Evolutionary conservation across 805 yeast species (phyloP).

Genomic region (Candida incommunis): DNA sequence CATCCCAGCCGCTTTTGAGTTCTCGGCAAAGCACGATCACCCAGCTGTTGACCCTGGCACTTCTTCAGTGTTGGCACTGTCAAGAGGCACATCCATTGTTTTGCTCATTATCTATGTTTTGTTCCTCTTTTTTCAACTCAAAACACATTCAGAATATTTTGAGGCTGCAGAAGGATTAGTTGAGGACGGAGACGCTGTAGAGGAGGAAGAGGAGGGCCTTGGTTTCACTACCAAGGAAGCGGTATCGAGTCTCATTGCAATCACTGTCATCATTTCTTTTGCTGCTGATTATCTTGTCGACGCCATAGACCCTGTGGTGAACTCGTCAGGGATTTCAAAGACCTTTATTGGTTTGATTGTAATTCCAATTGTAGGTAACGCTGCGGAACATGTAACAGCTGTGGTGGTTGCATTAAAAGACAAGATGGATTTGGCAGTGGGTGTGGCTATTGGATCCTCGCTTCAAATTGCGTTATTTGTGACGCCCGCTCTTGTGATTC

Average conservation of each 20-base stretch:
- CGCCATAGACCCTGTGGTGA: slow-evolving; percentile 82
- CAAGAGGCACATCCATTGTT: slow-evolving; percentile 76
- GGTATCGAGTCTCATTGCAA: slow-evolving; percentile 35
- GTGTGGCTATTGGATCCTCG: slow-evolving; percentile 93
- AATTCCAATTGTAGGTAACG: slow-evolving; percentile 95
- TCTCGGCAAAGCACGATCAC: slow-evolving; percentile 38
- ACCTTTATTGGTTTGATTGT: slow-evolving; percentile 89
- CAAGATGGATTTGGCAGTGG: slow-evolving; percentile 94
- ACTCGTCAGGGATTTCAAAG: slow-evolving; percentile 72
- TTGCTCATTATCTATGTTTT: slow-evolving; percentile 63
- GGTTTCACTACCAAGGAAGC: slow-evolving; percentile 43
- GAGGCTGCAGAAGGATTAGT: slow-evolving; percentile 35
- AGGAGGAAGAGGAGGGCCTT: slow-evolving; percentile 20
- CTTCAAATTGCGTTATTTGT: slow-evolving; percentile 91
- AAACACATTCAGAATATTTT: slow-evolving; percentile 68
- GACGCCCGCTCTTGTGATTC: slow-evolving; percentile 85
- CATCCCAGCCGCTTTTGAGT: slow-evolving; percentile 81
- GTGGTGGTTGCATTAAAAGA: slow-evolving; percentile 88
- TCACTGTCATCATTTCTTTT: slow-evolving; percentile 71
- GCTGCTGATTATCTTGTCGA: slow-evolving; percentile 93
- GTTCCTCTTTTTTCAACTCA: slow-evolving; percentile 76
- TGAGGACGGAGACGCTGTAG: slow-evolving; percentile 17
- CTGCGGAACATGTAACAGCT: slow-evolving; percentile 97
- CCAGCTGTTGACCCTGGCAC: slow-evolving; percentile 32
- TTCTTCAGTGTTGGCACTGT: slow-evolving; percentile 47